These are phyloP conservation scores for Saccharum officinarum DNA, from an alignment of 176 grass and related monocot species.

Conservation along the genomic window DNA sequence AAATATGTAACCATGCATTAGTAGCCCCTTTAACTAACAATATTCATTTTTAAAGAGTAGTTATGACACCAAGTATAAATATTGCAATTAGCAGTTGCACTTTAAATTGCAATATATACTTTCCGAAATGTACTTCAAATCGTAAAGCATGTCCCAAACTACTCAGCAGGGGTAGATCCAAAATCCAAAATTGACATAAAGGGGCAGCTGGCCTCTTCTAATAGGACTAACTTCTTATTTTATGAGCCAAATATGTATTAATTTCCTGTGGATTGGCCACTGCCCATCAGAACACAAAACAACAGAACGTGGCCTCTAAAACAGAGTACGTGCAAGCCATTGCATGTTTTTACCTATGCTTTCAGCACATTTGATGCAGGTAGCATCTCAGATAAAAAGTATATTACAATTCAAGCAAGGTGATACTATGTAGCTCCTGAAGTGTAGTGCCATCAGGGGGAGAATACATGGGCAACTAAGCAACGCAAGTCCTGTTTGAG, in stretches of 20 bases:
- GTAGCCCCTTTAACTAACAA: neutral
- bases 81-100: neutral
- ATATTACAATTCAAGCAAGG: constrained; percentile 23
- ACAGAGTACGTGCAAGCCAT: neutral
- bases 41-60: constrained; percentile 17
- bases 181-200: neutral
- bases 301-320: neutral
- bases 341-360: neutral
- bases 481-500: neutral
- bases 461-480: neutral
- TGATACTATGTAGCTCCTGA: neutral
- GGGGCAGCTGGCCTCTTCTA: neutral
- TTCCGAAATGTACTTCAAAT: neutral
- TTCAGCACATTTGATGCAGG: neutral
- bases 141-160: neutral
- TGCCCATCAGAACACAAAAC: neutral
- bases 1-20: constrained; percentile 22
- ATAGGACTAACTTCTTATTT: neutral
- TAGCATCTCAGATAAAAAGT: neutral
- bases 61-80: neutral
- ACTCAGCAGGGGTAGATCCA: neutral
- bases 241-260: neutral
- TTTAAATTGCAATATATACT: neutral
- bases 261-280: neutral
- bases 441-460: neutral